phyloP scores from a whole-genome alignment of 225 moss, liverwort and hornwort species.

The Asterella californica region DNA sequence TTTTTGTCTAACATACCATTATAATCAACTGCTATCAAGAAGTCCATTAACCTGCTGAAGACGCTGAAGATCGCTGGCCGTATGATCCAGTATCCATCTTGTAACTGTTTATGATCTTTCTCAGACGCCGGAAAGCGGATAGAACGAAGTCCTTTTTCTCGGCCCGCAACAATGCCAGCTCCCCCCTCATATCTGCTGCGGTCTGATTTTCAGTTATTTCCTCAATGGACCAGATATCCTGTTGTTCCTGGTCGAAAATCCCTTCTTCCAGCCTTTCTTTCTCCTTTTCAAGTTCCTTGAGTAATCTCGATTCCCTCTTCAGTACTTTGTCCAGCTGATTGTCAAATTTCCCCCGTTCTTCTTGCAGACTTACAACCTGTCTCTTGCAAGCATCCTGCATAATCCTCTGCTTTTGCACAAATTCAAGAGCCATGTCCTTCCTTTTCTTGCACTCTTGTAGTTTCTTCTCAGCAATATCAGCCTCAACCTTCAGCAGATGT shows the following conservation, averaged over 20 bases:
- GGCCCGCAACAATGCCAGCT: background rate
- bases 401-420: background rate
- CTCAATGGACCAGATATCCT: background rate
- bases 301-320: background rate
- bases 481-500: background rate
- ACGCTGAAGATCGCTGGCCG: background rate
- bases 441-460: background rate
- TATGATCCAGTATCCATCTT: background rate
- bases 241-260: background rate
- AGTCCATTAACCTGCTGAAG: background rate
- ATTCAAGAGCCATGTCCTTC: background rate
- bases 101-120: background rate
- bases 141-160: background rate
- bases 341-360: background rate
- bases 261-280: slow-evolving; percentile 3
- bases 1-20: too few species aligned
- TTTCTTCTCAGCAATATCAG: background rate
- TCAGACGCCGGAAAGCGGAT: background rate
- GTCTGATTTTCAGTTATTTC: background rate
- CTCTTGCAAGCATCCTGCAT: background rate
- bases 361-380: background rate
- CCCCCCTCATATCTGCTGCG: background rate
- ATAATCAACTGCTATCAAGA: too few species aligned
- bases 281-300: background rate
- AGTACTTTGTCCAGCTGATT: background rate